Percentiles rank a stretch among this genome's conserved stretches.
Evolutionary conservation across 78 protist species (phyloP).

Genomic region (Cavenderia fasciculata): DNA sequence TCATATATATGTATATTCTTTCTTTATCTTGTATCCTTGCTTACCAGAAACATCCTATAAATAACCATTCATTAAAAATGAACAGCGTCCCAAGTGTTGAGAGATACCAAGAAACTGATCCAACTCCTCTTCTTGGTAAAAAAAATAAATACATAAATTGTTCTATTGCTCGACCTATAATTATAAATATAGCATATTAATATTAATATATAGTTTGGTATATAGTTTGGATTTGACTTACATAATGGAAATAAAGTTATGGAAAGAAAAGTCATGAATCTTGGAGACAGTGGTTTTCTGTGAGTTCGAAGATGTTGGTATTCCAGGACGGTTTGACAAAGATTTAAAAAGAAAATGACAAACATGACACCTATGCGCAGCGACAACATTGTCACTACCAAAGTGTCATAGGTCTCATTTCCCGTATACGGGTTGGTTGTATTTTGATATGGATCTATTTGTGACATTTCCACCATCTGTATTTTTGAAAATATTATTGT

Average conservation of each 20-base stretch:
- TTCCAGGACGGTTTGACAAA: slow-evolving; percentile 26
- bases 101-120: not conserved
- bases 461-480: no score
- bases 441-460: not conserved
- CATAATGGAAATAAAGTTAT: slow-evolving; percentile 55
- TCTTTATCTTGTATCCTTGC: no score
- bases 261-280: slow-evolving; percentile 30
- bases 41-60: slow-evolving; percentile 72
- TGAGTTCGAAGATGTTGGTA: not conserved
- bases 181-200: not conserved
- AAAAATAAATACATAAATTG: not conserved
- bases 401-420: not conserved
- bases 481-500: not conserved
- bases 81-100: slow-evolving; percentile 21
- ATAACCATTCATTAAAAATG: slow-evolving; percentile 41
- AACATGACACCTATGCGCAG: not conserved
- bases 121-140: slow-evolving; percentile 1
- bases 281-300: slow-evolving; percentile 8
- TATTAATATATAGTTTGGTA: not conserved
- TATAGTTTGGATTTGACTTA: not conserved
- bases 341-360: slow-evolving; percentile 5
- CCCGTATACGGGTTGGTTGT: not conserved
- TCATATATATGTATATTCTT: no score
- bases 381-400: slow-evolving; percentile 7
- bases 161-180: slow-evolving; percentile 9